Conservation (phyloP, 306 rosid species). For the Sophora flavescens region DNA sequence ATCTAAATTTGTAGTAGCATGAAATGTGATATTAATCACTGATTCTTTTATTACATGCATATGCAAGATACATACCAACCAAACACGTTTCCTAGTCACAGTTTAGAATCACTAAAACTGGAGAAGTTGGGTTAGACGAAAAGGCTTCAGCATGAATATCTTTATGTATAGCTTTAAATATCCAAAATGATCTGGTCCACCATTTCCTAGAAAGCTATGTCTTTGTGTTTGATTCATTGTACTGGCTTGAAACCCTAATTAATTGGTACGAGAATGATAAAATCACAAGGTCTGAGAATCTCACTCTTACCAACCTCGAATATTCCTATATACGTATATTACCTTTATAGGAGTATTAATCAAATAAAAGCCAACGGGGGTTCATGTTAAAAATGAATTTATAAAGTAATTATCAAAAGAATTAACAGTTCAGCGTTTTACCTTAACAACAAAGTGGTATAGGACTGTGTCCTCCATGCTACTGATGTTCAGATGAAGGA, state of each 20-base stretch:
- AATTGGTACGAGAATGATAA: constrained; percentile 14
- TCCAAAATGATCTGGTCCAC: constrained; percentile 1
- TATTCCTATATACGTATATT: neutral
- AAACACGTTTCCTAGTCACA: neutral
- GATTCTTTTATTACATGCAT: neutral
- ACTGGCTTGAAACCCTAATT: constrained; percentile 47
- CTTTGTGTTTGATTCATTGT: constrained; percentile 26
- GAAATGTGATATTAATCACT: neutral
- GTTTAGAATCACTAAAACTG: too few species aligned
- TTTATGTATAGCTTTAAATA: neutral
- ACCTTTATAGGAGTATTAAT: neutral
- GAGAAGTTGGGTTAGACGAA: neutral
- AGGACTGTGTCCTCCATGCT: constrained; percentile 93
- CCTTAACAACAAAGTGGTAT: constrained; percentile 89
- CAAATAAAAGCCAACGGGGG: neutral
- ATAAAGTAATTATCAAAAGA: constrained; percentile 16
- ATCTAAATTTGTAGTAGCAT: neutral
- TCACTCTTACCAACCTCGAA: neutral
- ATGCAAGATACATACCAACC: neutral
- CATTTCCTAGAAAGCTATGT: neutral
- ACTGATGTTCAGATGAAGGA: constrained; percentile 88
- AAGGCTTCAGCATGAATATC: neutral
- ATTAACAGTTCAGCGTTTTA: constrained; percentile 40
- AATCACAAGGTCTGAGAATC: constrained; percentile 20
- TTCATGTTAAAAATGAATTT: constrained; percentile 17